Base-by-base conservation (phyloP, 2,329 filamentous ascomycete genomes). In the Mycocentrospora acerina region DNA sequence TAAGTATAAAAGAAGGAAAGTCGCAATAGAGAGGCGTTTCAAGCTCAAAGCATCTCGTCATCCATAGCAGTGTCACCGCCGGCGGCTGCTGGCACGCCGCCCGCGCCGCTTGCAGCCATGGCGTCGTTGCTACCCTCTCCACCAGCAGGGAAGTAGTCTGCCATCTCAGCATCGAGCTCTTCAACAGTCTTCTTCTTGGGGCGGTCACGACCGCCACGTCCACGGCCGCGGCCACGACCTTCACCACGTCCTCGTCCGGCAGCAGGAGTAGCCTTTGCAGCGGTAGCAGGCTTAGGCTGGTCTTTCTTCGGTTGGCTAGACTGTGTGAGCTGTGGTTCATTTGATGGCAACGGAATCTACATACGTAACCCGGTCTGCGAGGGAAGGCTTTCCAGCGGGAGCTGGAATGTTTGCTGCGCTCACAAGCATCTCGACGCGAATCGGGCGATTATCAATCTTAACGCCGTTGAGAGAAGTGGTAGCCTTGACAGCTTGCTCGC, bases 101-200 rank as follows among this genome's bases (percentile, higher is more conserved):
- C 54, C 29, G 61, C 58, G 29, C 71, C 73, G 44, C 71, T 74
- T 29, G 68, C 66, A 4, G 71, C 64, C 40, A 73, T 72, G 44
- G 66, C 69, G 36, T 70, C 69, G 35, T 71, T 65, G 35, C 64
- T 68, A 35, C 70, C 71, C 25, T 68, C 64, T 22, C 19, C 19
- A 32, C 63, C 71, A 19, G 67, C 65, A 36, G 77, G 82, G 66
- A 94, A 97, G 74, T 98, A 98, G 69, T 97, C 93, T 14, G 82
- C 84, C 93, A 98, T 98, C 69, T 98, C 93, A 4, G 88, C 90
- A 67, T 98, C 93, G 17, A 98, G 82, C 73, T 98, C 90, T 66
- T 95, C 91, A 1, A 86, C 83, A 0, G 90, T 95, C 87, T 97
- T 98, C 86, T 97, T 97, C 74, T 77, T 72, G 76, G 70, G 74